Percentiles rank a stretch among this genome's conserved stretches.
phyloP scores from a whole-genome alignment of 345 rosid genomes.

The Eutrema japonicum region DNA sequence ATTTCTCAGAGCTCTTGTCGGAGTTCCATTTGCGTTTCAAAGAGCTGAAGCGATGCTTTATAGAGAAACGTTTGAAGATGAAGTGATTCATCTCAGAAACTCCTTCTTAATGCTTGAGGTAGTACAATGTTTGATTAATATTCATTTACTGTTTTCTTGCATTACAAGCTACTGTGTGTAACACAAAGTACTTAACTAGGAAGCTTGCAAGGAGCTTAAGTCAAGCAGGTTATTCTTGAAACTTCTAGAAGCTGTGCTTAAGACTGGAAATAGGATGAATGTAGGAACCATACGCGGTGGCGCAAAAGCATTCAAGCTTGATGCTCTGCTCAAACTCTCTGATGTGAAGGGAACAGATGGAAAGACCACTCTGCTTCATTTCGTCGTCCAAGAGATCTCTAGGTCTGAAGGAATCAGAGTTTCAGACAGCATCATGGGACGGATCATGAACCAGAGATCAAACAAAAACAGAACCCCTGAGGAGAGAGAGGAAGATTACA shows the following conservation, averaged over 20 bases:
- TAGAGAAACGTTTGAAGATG: conserved; percentile 87
- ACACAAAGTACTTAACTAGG: conserved; percentile 49
- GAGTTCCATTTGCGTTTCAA: conserved; percentile 70
- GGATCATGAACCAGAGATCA: conserved; percentile 60
- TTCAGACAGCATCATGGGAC: conserved; percentile 91
- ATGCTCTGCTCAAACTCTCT: conserved; percentile 85
- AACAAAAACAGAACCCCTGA: conserved; percentile 60
- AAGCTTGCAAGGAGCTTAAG: conserved; percentile 95
- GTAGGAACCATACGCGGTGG: conserved; percentile 96
- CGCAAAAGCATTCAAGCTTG: conserved; percentile 94
- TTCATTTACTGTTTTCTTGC: conserved; percentile 26
- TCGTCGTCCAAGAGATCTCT: conserved; percentile 90
- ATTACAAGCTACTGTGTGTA: conserved; percentile 30
- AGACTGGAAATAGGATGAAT: conserved; percentile 97
- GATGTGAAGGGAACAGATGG: conserved; percentile 96
- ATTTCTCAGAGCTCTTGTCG: conserved; percentile 62
- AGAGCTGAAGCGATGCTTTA: conserved; percentile 93
- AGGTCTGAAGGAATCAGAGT: conserved; percentile 88
- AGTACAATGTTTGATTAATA: neutral
- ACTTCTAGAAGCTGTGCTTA: conserved; percentile 88
- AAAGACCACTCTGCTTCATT: conserved; percentile 84
- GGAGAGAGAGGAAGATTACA: conserved; percentile 86
- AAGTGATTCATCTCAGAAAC: conserved; percentile 81
- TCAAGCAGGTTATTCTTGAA: conserved; percentile 90
- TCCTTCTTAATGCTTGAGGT: conserved; percentile 82